These are phyloP conservation scores for Hirsutella minnesotensis DNA, from an alignment of 2,329 filamentous ascomycete species.

Conservation along the genomic window DNA sequence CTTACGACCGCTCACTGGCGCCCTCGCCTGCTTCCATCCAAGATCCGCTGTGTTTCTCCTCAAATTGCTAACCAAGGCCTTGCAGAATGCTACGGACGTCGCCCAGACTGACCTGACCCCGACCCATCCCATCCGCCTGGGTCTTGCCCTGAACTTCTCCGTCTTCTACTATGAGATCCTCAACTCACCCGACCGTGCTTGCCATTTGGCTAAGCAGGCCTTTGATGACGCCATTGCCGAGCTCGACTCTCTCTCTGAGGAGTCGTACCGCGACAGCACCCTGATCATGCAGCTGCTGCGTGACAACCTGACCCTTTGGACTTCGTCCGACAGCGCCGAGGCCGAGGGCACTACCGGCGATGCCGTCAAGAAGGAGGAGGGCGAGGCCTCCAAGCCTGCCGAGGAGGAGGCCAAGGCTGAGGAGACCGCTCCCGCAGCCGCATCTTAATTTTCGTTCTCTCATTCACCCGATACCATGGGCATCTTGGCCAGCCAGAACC, in stretches of 20 bases:
- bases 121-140: slow-evolving; percentile 95
- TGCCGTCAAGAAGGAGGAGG: slow-evolving; percentile 48
- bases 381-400: slow-evolving; percentile 28
- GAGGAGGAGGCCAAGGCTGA: slow-evolving; percentile 34
- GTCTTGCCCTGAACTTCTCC: slow-evolving; percentile 96
- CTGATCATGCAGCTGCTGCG: slow-evolving; percentile 98
- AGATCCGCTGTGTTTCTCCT: slow-evolving; percentile 3
- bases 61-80: slow-evolving; percentile 2
- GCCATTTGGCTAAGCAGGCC: slow-evolving; percentile 97
- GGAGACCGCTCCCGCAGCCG: slow-evolving; percentile 31
- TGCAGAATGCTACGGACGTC: slow-evolving; percentile 88
- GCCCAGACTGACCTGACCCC: slow-evolving; percentile 95
- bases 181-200: slow-evolving; percentile 94
- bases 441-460: slow-evolving; percentile 35
- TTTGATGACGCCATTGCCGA: slow-evolving; percentile 98
- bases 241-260: slow-evolving; percentile 94
- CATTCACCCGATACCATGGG: slow-evolving; percentile 23
- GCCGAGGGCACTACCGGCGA: slow-evolving; percentile 49
- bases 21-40: not conserved
- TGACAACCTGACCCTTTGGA: slow-evolving; percentile 97
- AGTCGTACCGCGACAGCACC: slow-evolving; percentile 97
- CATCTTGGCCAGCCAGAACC: slow-evolving; percentile 23
- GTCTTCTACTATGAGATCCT: slow-evolving; percentile 99
- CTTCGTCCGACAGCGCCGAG: slow-evolving; percentile 81
- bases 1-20: no score